Percentiles rank a stretch among this genome's conserved stretches.
Evolutionary conservation across 345 rosid species (phyloP).

Genomic region (Barbarea vulgaris): DNA sequence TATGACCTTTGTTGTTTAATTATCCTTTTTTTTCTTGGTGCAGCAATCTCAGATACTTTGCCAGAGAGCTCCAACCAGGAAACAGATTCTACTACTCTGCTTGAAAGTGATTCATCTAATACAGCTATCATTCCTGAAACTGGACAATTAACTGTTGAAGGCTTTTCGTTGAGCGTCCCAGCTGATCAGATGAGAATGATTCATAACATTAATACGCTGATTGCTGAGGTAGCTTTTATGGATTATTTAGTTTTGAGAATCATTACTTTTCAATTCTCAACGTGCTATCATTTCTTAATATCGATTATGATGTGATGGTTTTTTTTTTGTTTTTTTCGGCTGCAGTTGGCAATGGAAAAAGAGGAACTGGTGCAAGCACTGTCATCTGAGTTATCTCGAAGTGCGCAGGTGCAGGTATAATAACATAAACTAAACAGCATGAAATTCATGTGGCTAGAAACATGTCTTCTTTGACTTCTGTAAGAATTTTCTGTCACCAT

Average conservation of each 20-base stretch:
- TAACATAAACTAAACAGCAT: neutral
- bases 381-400: constrained; percentile 71
- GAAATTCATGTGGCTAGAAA: neutral
- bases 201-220: constrained; percentile 64
- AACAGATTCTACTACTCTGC: constrained; percentile 39
- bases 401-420: constrained; percentile 75
- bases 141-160: constrained; percentile 53
- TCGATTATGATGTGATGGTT: constrained; percentile 6
- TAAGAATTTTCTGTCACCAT: constrained; percentile 1
- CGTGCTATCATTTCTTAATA: constrained; percentile 13
- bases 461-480: constrained; percentile 2
- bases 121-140: constrained; percentile 45
- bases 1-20: neutral
- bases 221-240: constrained; percentile 68
- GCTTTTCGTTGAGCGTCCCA: constrained; percentile 65
- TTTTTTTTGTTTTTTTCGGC: constrained; percentile 20
- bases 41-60: constrained; percentile 40
- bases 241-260: constrained; percentile 1
- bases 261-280: neutral
- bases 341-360: constrained; percentile 84
- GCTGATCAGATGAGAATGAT: constrained; percentile 78
- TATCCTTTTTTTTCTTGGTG: constrained; percentile 12
- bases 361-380: constrained; percentile 80
- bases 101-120: constrained; percentile 48
- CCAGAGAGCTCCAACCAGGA: constrained; percentile 50